Percentiles rank a stretch among this genome's conserved stretches.
phyloP scores from a whole-genome alignment of 768 basidiomycete species.

The Bullera alba region DNA sequence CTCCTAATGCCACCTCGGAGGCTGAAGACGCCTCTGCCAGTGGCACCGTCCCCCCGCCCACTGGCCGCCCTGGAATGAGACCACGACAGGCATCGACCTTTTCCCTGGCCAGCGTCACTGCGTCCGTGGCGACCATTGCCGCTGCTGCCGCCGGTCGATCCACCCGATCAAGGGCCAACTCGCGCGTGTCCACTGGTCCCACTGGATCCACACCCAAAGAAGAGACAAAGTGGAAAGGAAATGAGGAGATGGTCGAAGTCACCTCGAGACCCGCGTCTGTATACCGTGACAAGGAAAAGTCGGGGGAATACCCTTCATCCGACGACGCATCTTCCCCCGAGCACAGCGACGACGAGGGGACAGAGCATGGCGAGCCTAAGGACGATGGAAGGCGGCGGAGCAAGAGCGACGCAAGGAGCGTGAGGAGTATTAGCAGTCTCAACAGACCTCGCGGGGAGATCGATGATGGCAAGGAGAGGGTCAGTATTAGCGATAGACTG shows the following conservation, averaged over 20 bases:
- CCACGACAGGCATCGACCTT: slow-evolving; percentile 70
- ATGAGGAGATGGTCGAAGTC: slow-evolving; percentile 58
- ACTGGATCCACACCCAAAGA: slow-evolving; percentile 3
- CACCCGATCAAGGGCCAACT: slow-evolving; percentile 31
- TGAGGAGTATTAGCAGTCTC: slow-evolving; percentile 61
- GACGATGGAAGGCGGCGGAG: not conserved
- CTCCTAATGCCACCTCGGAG: not conserved
- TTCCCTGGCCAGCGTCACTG: slow-evolving; percentile 70
- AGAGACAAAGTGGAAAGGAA: slow-evolving; percentile 35
- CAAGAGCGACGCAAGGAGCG: slow-evolving; percentile 59
- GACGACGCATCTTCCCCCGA: slow-evolving; percentile 46
- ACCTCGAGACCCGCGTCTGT: slow-evolving; percentile 53
- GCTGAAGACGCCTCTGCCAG: not conserved
- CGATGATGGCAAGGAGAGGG: slow-evolving; percentile 49
- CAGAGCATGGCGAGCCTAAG: not conserved
- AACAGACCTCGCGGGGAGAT: slow-evolving; percentile 9
- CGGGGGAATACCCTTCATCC: slow-evolving; percentile 45
- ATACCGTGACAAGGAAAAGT: slow-evolving; percentile 45
- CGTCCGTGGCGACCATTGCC: slow-evolving; percentile 57
- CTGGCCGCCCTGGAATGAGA: slow-evolving; percentile 53
- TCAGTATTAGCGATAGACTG: slow-evolving; percentile 73
- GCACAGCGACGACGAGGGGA: slow-evolving; percentile 26
- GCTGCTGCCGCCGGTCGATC: slow-evolving; percentile 49
- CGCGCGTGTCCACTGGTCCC: slow-evolving; percentile 11
- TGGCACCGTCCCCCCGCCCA: not conserved